Percentiles rank a stretch among this genome's conserved stretches.
phyloP scores from a whole-genome alignment of 108 stramenopile species.

The Pseudonitzschia pungens region DNA sequence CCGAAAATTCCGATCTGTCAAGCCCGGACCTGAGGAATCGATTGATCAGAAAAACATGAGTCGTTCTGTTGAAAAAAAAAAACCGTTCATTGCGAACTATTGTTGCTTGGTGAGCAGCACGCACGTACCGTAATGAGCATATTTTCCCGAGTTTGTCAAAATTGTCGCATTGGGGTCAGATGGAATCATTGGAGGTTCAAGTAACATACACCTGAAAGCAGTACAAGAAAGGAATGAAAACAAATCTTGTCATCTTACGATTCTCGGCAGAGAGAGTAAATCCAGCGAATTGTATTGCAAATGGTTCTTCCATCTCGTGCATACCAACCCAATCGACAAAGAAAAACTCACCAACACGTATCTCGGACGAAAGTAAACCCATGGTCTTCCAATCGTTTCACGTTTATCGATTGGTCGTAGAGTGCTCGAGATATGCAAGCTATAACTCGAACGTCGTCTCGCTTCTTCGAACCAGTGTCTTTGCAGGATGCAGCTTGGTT shows the following conservation, averaged over 20 bases:
- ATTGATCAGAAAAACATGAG: background rate
- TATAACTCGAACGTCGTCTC: constrained; percentile 52
- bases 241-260: background rate
- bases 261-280: background rate
- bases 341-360: constrained; percentile 64
- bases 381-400: constrained; percentile 47
- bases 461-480: constrained; percentile 23
- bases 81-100: background rate
- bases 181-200: constrained; percentile 81
- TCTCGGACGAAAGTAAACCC: constrained; percentile 79
- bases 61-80: too few relatives aligned
- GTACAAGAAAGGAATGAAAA: background rate
- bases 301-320: too few relatives aligned
- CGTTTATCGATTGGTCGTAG: constrained; percentile 44
- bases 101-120: background rate
- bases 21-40: constrained; percentile 60
- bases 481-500: constrained; percentile 1
- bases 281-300: too few relatives aligned
- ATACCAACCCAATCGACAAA: too few relatives aligned
- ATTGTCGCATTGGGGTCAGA: constrained; percentile 46
- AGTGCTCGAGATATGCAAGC: constrained; percentile 57
- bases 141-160: constrained; percentile 82
- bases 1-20: constrained; percentile 55
- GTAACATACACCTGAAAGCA: constrained; percentile 62
- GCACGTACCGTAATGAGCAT: constrained; percentile 52